Percentiles rank a stretch among this genome's conserved stretches.
Evolutionary conservation across 495 filamentous ascomycete species (phyloP).

Genomic region (Oidiodendron maius): DNA sequence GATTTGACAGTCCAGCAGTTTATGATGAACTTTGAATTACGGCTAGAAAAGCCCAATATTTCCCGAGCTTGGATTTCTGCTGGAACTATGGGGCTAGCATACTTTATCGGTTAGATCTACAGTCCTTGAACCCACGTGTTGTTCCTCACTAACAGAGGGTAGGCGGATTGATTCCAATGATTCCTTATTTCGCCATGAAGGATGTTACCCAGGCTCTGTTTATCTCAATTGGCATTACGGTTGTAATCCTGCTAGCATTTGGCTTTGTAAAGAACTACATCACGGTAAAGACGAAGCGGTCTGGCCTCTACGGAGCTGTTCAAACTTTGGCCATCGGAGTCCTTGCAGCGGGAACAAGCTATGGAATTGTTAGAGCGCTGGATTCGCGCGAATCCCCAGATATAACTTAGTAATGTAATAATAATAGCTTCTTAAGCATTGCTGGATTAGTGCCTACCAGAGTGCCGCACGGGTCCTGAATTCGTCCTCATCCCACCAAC

Average conservation of each 20-base stretch:
- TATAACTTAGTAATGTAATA: too few relatives aligned
- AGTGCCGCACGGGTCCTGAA: too few relatives aligned
- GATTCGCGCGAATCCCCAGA: too few relatives aligned
- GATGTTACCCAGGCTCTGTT: conserved; percentile 38
- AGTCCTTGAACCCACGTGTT: background rate
- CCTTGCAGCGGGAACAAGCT: conserved; percentile 38
- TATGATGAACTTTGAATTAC: conserved; percentile 50
- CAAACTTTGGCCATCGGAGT: conserved; percentile 37
- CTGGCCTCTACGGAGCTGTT: conserved; percentile 32
- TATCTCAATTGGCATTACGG: conserved; percentile 43
- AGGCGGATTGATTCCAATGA: conserved; percentile 51
- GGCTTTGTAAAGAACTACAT: conserved; percentile 45
- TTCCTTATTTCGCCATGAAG: conserved; percentile 48
- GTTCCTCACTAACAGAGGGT: background rate
- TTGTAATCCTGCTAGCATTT: conserved; percentile 45
- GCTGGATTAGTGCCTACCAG: too few relatives aligned
- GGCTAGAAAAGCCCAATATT: conserved; percentile 35
- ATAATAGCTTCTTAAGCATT: too few relatives aligned
- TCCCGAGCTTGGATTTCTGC: conserved; percentile 41
- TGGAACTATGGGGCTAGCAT: conserved; percentile 43
- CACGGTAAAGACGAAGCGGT: conserved; percentile 28
- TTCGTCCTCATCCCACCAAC: too few relatives aligned
- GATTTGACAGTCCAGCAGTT: conserved; percentile 23
- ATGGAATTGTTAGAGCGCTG: conserved; percentile 29
- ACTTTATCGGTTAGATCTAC: conserved; percentile 40